A percentile compares a stretch with the other conserved stretches of the same genome.
These are phyloP conservation scores for Populus hybrid DNA, from an alignment of 441 rosid genomes.

Conservation along the genomic window DNA sequence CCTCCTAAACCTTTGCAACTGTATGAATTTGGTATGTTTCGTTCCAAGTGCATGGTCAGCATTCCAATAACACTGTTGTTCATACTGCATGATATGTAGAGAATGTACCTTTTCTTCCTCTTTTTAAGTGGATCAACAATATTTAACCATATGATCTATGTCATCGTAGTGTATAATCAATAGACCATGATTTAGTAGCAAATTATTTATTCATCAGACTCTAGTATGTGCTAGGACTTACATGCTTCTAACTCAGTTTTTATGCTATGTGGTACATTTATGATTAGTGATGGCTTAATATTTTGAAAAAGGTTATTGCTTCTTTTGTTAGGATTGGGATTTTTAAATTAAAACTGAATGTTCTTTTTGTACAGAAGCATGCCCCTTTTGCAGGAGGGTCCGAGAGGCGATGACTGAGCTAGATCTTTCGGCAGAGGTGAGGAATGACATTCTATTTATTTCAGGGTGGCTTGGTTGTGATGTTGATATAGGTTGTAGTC, in stretches of 20 bases:
- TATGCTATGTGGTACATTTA: neutral
- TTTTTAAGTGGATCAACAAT: neutral
- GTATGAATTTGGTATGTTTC: constrained; percentile 65
- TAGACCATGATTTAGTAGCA: neutral
- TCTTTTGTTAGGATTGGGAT: neutral
- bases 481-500: neutral
- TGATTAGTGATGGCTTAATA: neutral
- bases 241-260: neutral
- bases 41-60: neutral
- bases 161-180: neutral
- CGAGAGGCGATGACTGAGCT: constrained; percentile 85
- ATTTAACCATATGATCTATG: neutral
- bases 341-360: constrained; percentile 10
- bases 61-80: neutral
- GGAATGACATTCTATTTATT: constrained; percentile 4
- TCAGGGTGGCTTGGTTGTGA: neutral
- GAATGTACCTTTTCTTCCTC: neutral
- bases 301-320: neutral
- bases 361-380: constrained; percentile 60
- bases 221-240: neutral
- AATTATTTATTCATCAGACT: neutral
- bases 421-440: constrained; percentile 77
- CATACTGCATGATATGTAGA: neutral
- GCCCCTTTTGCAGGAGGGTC: constrained; percentile 86
- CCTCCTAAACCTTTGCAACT: constrained; percentile 58